Percentiles rank a stretch among this genome's conserved stretches.
phyloP scores from a whole-genome alignment of 768 basidiomycete genomes.

The Termitomyces sp. region DNA sequence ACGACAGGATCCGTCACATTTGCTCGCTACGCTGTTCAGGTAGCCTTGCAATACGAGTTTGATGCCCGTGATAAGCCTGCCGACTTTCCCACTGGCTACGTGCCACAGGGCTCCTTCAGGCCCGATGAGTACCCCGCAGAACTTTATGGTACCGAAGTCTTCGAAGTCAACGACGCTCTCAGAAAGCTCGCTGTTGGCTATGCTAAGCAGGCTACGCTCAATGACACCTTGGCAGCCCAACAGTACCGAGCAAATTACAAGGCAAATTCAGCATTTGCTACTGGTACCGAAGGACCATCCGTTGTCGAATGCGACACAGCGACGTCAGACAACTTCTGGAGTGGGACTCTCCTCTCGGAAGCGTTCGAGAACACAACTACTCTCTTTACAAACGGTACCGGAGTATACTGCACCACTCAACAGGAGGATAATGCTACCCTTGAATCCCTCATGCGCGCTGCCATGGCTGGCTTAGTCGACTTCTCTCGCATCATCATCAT shows the following conservation, averaged over 20 bases:
- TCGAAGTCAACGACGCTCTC: conserved; percentile 10
- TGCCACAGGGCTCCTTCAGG: conserved; percentile 7
- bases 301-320: conserved; percentile 11
- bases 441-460: conserved; percentile 10
- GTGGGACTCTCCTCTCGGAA: conserved; percentile 10
- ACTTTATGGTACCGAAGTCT: conserved; percentile 11
- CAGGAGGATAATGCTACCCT: conserved; percentile 12
- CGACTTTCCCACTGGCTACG: conserved; percentile 8
- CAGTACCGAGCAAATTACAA: conserved; percentile 4
- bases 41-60: conserved; percentile 10
- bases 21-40: conserved; percentile 11
- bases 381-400: conserved; percentile 10
- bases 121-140: conserved; percentile 6
- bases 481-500: conserved; percentile 13
- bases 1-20: conserved; percentile 11
- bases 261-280: conserved; percentile 1
- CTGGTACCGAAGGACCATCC: conserved; percentile 4
- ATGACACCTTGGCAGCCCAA: conserved; percentile 3
- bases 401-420: conserved; percentile 10
- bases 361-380: conserved; percentile 10
- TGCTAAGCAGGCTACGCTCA: conserved; percentile 7
- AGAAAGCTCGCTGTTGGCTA: conserved; percentile 7
- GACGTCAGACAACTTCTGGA: conserved; percentile 8
- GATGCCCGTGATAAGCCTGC: conserved; percentile 11
- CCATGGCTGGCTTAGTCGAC: conserved; percentile 5